Base-by-base conservation (phyloP, 1,284 basidiomycete genomes). In the Rhizoctonia solani region DNA sequence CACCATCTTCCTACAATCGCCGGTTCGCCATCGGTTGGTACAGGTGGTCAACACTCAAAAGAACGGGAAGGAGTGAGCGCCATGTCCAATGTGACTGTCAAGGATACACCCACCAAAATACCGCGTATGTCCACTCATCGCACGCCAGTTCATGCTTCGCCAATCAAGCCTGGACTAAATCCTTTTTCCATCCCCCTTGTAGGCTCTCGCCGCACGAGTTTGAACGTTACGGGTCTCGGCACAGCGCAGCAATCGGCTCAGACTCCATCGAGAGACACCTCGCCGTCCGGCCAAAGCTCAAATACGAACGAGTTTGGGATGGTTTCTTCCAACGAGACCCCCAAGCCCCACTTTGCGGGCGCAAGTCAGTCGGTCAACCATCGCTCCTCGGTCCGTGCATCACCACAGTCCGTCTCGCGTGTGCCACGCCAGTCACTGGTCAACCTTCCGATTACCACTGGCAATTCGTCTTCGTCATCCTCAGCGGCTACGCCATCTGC, bases 21-120 rank as follows among this genome's bases (percentile, higher is more conserved):
- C 37, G 94, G 92, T 30, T 95, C 93, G 1, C 93, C 94, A 4
- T 94, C 93, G 3, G 87, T 94, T 29, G 87, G 85, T 58, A 85
- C 84, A 34, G 73, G 74, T 44, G 70, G 72, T 4, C 61, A 55
- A 39, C 50, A 67, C 3, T 8, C 42, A 29, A 39, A 66, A 19
- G 34, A 54, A 14, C 54, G 61, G 34, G 67, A 65, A 21, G 61
- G 61, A 8, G 50, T 54, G 13, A 65, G 61, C 41, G 49, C 61
- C 1, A 42, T 65, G 61, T 65, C 61, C 1, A 50, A 50, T 54
- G 37, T 50, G 16, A 65, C 82, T 73, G 86, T 87, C 50, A 87
- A 82, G 72, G 88, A 88, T 44, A 82, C 81, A 0, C 93, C 95
- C 0, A 98, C 95, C 23, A 95, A 95, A 80, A 98, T 97, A 72